Evolutionary conservation across 495 filamentous ascomycete genomes (phyloP).

Genomic region (Cryomyces minteri): DNA sequence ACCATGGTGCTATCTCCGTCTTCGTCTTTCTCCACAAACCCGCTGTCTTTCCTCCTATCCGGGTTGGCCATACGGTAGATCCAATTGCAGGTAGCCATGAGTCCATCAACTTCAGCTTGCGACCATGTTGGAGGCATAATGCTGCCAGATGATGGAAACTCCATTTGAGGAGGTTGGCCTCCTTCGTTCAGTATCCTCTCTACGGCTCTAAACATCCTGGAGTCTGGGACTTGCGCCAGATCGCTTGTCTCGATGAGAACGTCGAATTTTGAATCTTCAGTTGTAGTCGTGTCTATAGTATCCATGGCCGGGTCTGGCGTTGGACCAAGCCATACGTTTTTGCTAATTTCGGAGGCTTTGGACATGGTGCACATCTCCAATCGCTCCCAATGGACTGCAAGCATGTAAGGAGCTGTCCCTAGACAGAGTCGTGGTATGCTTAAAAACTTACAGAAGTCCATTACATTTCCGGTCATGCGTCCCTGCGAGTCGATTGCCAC

Average conservation of each 20-base stretch:
- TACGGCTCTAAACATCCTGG: conserved; percentile 35
- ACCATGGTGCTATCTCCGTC: conserved; percentile 36
- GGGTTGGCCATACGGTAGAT: conserved; percentile 58
- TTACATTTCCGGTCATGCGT: conserved; percentile 52
- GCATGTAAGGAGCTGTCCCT: neutral
- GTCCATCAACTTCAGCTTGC: conserved; percentile 58
- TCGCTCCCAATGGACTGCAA: conserved; percentile 61
- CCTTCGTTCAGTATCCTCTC: conserved; percentile 20
- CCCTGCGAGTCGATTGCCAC: conserved; percentile 61
- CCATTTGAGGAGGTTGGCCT: conserved; percentile 40
- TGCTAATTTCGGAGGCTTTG: conserved; percentile 64
- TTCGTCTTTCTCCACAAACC: conserved; percentile 22
- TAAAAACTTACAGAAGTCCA: conserved; percentile 58
- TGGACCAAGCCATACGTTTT: conserved; percentile 81
- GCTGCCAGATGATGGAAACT: conserved; percentile 86
- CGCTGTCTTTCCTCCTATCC: conserved; percentile 13
- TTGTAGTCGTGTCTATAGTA: conserved; percentile 2
- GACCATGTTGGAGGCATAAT: conserved; percentile 69
- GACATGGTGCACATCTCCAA: conserved; percentile 90
- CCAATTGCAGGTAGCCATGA: conserved; percentile 77
- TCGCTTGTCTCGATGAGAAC: conserved; percentile 78
- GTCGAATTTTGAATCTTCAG: conserved; percentile 35
- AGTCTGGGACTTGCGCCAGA: conserved; percentile 45
- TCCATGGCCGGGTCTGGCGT: conserved; percentile 48
- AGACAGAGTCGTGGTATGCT: neutral